Evolutionary conservation across 2,329 filamentous ascomycete species (phyloP), one percentile per base, ranked within the genome.

Genomic region (Domatiomyces catenatus): DNA sequence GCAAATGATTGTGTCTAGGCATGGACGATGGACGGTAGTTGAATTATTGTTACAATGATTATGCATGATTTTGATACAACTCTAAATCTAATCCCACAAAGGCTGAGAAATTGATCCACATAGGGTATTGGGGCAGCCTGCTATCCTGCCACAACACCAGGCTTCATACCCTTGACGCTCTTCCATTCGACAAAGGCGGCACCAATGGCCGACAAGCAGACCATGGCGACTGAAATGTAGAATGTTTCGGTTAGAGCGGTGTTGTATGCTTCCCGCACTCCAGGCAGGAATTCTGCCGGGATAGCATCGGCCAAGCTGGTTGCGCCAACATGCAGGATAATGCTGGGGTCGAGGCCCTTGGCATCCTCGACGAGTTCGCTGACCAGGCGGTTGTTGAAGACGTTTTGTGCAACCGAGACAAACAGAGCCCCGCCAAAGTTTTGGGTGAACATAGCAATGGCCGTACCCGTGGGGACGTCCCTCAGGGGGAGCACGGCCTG

Each of bases 351-450:
- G 5, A 63, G 46, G 1, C 50, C 55, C 1, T 65, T 64, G 0
- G 63, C 59, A 44, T 48, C 67, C 44, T 58, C 55, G 0, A 56
- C 55, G 2, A 75, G 62, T 44, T 71, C 70, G 2, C 62, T 55
- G 49, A 75, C 65, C 10, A 80, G 67, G 7, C 65, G 61, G 56
- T 75, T 75, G 45, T 67, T 69, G 52, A 79, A 75, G 15, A 78
- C 67, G 50, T 69, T 71, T 54, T 78, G 69, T 0, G 65, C 75
- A 20, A 75, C 67, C 2, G 69, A 70, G 24, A 79, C 68, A 53
- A 77, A 77, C 1, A 79, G 48, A 0, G 67, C 62, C 1, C 67
- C 68, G n/a, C 65, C 64, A n/a, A 71, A 63, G 1, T 64, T 69
- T 46, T 70, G 66, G 43, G 52, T 52, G 56, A 69, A 71, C 49